These are phyloP conservation scores for Acacia crassicarpa DNA, from an alignment of 306 rosid genomes.

Conservation along the genomic window DNA sequence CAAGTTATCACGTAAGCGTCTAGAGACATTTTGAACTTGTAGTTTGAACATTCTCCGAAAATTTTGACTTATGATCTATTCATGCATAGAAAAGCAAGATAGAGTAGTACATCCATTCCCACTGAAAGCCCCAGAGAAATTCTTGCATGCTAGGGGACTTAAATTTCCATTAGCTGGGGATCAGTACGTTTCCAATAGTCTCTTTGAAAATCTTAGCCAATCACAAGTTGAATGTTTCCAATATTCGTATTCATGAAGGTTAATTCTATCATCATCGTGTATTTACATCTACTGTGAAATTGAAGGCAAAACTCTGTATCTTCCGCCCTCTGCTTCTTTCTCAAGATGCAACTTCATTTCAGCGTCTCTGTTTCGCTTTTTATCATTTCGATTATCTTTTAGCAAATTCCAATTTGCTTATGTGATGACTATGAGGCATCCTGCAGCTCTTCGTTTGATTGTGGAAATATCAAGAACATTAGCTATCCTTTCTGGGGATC, in stretches of 20 bases:
- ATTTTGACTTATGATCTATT: too few species aligned
- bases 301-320: background rate
- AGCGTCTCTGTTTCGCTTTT: conserved; percentile 26
- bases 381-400: conserved; percentile 31
- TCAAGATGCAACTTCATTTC: conserved; percentile 35
- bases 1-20: too few species aligned
- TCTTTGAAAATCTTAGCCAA: conserved; percentile 16
- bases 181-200: background rate
- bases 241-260: background rate
- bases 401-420: conserved; percentile 25
- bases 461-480: conserved; percentile 25
- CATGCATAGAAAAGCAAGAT: too few species aligned
- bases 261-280: background rate
- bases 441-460: conserved; percentile 31
- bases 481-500: conserved; percentile 58
- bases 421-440: conserved; percentile 12
- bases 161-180: too few species aligned
- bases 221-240: background rate
- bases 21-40: too few species aligned
- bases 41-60: too few species aligned
- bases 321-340: background rate
- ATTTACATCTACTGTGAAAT: background rate
- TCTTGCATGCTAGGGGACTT: too few species aligned
- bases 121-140: too few species aligned
- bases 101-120: too few species aligned